Base-by-base conservation (phyloP, 306 rosid genomes). In the Vigna mungo region DNA sequence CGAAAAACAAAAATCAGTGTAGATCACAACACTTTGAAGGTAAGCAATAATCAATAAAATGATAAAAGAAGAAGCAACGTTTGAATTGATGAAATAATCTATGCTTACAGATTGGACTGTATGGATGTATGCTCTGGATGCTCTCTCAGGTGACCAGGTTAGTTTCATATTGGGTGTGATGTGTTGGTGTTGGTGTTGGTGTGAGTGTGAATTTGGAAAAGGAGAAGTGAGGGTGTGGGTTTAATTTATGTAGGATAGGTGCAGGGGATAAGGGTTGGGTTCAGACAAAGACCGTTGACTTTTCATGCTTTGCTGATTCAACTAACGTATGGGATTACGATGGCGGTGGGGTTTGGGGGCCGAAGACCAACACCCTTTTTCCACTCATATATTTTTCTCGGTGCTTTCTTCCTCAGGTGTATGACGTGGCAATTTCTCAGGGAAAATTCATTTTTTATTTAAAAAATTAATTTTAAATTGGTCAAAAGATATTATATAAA, bases 81-180 rank as follows among this genome's bases (percentile, higher is more conserved):
- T 52, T 30, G 14, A 5, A 21, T 21, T 27, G 14, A 5, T 21
- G 4, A 4, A 14, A 63, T 10, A 8, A 30, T 55, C 18, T 25
- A 51, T 65, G 25, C 93, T 89, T 82, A 92, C 92, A 0, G 90
- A 84, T 92, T 86, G 84, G 71, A 95, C 97, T 9, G 99, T 92
- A 44, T 90, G 92, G 82, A 95, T 86, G 84, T 95, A 95, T 72
- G 99, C 92, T 44, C 85, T 89, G 9, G 92, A 84, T 66, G 99
- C 99, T 34, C 80, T 88, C 30, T 95, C 99, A 2, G 97, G 96
- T 0, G 97, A 95, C 99, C 99, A 95, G 71, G 79, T 80, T n/a
- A 90, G 89, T 83, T 95, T 95, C 99, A 95, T 92, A 30, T 47
- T 54, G 32, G 12, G 2, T 16, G 20, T n/a, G n/a, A n/a, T n/a